A percentile compares a stretch with the other conserved stretches of the same genome.
phyloP scores from a whole-genome alignment of 495 filamentous ascomycete species.

The Sordaria brevicollis region DNA sequence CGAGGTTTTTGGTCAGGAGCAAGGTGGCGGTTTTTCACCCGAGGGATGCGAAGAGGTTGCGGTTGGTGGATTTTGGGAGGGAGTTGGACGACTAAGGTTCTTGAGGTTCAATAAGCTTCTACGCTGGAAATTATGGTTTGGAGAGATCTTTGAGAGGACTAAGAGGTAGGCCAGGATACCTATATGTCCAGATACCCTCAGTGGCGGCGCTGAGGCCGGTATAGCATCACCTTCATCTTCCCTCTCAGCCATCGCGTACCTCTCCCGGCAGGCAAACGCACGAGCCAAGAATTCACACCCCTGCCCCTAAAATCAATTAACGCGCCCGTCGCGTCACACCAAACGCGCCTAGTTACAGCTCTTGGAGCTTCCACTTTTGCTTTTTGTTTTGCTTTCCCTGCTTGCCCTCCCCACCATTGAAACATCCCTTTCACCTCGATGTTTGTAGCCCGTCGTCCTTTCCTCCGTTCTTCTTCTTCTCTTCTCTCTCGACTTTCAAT shows the following conservation, averaged over 20 bases:
- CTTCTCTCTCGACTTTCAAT: not conserved
- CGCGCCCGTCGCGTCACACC: not conserved
- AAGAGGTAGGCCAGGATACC: no score
- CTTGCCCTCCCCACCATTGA: not conserved
- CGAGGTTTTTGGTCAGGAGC: constrained; percentile 71
- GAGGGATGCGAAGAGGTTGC: constrained; percentile 62
- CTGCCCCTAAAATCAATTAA: not conserved
- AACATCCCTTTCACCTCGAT: not conserved
- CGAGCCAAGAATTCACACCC: not conserved
- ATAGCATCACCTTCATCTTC: not conserved
- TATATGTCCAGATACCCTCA: no score
- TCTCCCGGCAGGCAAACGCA: not conserved
- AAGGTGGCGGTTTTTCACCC: constrained; percentile 84
- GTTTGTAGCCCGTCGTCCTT: not conserved
- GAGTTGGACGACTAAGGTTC: constrained; percentile 57
- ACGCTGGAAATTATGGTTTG: no score
- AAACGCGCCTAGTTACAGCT: not conserved
- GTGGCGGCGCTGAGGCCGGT: not conserved
- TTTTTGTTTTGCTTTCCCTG: constrained; percentile 8
- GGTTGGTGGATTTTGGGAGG: constrained; percentile 76
- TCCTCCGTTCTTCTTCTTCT: not conserved
- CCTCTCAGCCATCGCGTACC: not conserved
- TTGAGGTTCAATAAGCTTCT: no score
- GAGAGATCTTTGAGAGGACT: no score
- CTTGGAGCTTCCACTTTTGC: not conserved